Evolutionary conservation across 306 rosid species (phyloP).

Genomic region (Castanea mollissima): DNA sequence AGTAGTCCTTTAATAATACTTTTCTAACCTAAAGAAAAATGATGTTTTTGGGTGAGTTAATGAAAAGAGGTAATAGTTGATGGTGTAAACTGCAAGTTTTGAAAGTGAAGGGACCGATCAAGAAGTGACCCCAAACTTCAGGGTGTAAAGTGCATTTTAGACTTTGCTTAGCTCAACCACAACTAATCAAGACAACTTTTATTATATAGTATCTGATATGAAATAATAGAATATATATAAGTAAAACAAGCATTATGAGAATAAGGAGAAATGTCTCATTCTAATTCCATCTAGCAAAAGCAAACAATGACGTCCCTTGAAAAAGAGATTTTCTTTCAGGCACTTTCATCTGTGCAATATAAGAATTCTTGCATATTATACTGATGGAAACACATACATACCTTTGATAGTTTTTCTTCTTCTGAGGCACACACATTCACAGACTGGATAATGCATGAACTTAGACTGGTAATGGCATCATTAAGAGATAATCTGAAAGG

Average conservation of each 20-base stretch:
- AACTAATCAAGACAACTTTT: no score
- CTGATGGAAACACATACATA: slow-evolving; percentile 17
- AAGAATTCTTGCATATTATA: neutral
- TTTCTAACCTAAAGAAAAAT: no score
- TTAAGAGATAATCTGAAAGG: slow-evolving; percentile 57
- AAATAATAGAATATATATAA: neutral
- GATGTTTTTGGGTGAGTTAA: no score
- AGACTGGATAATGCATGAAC: slow-evolving; percentile 72
- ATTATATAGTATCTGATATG: no score
- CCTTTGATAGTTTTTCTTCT: slow-evolving; percentile 51
- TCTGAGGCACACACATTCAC: slow-evolving; percentile 38
- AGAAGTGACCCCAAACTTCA: no score
- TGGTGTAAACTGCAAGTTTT: no score
- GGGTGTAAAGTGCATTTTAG: no score
- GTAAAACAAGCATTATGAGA: neutral
- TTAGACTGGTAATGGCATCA: slow-evolving; percentile 52
- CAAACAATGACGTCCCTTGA: neutral
- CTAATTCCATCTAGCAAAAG: neutral
- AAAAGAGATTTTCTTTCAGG: neutral
- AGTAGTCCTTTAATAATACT: no score
- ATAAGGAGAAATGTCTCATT: neutral
- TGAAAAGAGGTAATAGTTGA: no score
- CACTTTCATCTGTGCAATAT: neutral
- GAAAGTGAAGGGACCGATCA: no score
- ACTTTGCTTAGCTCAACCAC: no score